Percentiles rank a stretch among this genome's conserved stretches.
Conservation (phyloP, 2,329 filamentous ascomycete genomes). For the Cordyceps pruinosa region DNA sequence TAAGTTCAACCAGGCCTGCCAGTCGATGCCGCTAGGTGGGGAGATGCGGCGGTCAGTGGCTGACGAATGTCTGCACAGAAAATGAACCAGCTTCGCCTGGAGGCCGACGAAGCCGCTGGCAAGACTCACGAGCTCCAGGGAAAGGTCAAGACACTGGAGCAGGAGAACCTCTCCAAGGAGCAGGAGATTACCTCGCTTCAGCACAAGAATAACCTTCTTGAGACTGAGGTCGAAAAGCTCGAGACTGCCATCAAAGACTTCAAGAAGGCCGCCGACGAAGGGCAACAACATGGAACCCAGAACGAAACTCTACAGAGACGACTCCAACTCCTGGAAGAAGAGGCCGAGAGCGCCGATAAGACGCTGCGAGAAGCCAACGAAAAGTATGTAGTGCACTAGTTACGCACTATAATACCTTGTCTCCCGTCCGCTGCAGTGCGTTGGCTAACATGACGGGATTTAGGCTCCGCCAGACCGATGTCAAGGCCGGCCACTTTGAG, state of each 20-base stretch:
- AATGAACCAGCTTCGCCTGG: constrained; percentile 90
- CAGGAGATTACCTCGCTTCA: constrained; percentile 94
- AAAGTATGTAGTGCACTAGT: constrained; percentile 61
- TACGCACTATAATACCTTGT: neutral
- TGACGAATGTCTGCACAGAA: constrained; percentile 49
- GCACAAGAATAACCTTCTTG: constrained; percentile 91
- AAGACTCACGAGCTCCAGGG: constrained; percentile 82
- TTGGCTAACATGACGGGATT: constrained; percentile 13
- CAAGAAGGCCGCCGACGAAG: constrained; percentile 81
- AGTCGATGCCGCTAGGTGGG: neutral
- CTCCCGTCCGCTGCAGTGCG: neutral
- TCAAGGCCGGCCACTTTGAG: constrained; percentile 98
- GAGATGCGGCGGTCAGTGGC: constrained; percentile 15
- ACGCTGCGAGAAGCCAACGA: constrained; percentile 95
- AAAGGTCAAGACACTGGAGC: constrained; percentile 85
- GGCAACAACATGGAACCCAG: constrained; percentile 75
- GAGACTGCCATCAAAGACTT: constrained; percentile 76
- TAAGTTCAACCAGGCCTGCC: constrained; percentile 38
- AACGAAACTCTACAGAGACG: constrained; percentile 88
- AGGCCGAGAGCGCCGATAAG: constrained; percentile 94
- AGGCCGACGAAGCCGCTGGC: constrained; percentile 76
- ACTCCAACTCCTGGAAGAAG: constrained; percentile 93
- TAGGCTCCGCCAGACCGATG: constrained; percentile 96
- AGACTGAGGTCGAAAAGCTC: constrained; percentile 86
- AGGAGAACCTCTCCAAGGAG: constrained; percentile 94